phyloP scores from a whole-genome alignment of 2,329 filamentous ascomycete species.

The Sporothrix variecibatus region DNA sequence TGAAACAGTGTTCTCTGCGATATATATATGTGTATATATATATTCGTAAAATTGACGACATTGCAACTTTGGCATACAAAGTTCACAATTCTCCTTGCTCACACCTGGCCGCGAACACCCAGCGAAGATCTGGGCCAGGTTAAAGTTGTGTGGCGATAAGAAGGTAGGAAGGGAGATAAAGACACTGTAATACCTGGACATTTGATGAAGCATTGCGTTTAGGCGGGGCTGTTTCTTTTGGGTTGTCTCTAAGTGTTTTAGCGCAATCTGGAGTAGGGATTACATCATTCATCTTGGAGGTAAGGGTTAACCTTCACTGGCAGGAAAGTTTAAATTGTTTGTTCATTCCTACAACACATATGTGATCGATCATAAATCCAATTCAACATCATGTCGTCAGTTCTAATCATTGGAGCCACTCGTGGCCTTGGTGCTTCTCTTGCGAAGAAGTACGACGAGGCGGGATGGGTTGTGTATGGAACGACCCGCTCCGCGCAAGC shows the following conservation, averaged over 20 bases:
- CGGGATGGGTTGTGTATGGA: slow-evolving; percentile 4
- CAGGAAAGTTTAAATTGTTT: neutral
- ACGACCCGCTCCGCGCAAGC: slow-evolving; percentile 1
- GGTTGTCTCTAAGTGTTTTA: neutral
- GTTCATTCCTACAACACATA: neutral
- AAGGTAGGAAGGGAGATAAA: neutral
- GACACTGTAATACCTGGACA: neutral
- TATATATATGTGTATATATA: too few species aligned
- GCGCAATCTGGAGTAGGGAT: neutral
- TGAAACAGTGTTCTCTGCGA: too few species aligned
- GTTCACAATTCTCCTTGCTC: too few species aligned
- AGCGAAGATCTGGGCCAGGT: too few species aligned
- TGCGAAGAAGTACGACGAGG: neutral
- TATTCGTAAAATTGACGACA: too few species aligned
- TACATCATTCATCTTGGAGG: neutral
- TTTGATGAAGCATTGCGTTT: neutral
- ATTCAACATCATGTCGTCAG: neutral
- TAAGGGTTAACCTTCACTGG: neutral
- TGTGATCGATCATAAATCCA: neutral
- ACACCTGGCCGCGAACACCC: too few species aligned
- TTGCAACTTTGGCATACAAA: neutral
- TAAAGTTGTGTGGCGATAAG: too few species aligned
- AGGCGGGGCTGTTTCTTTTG: neutral
- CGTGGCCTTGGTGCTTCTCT: slow-evolving; percentile 14
- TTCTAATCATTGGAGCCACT: slow-evolving; percentile 1